Percentiles rank a stretch among this genome's conserved stretches.
Evolutionary conservation across 2,329 filamentous ascomycete species (phyloP).

Genomic region (Aureobasidium vineae): DNA sequence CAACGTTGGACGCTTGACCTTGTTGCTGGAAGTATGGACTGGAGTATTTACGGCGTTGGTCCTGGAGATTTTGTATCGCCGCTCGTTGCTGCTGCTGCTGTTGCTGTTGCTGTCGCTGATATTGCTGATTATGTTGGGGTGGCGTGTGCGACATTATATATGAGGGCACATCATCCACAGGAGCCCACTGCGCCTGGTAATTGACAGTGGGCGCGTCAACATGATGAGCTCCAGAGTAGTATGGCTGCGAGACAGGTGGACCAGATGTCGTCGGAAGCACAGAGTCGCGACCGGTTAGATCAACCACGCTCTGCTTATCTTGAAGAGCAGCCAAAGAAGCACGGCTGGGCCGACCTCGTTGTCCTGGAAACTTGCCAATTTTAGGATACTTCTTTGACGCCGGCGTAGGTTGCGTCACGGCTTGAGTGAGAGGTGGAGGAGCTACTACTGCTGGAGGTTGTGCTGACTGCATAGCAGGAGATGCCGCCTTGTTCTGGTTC

Average conservation of each 20-base stretch:
- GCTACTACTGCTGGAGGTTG: slow-evolving; percentile 15
- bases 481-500: slow-evolving; percentile 17
- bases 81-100: neutral
- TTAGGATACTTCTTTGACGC: neutral
- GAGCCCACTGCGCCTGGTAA: slow-evolving; percentile 19
- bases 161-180: neutral
- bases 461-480: neutral
- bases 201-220: slow-evolving; percentile 12
- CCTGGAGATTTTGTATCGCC: neutral
- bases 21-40: slow-evolving; percentile 26
- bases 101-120: neutral
- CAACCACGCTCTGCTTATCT: neutral
- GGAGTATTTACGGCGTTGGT: neutral
- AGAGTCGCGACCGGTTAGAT: slow-evolving; percentile 11
- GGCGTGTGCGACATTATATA: neutral
- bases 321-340: slow-evolving; percentile 28
- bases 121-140: neutral
- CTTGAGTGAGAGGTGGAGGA: neutral
- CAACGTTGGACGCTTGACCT: slow-evolving; percentile 17
- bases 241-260: slow-evolving; percentile 1
- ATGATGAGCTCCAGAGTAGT: neutral
- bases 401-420: neutral
- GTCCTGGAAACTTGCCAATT: slow-evolving; percentile 12
- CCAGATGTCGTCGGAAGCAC: neutral
- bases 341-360: slow-evolving; percentile 16